Conservation (phyloP, 2,329 filamentous ascomycete genomes). For the Trichoderma asperellum region DNA sequence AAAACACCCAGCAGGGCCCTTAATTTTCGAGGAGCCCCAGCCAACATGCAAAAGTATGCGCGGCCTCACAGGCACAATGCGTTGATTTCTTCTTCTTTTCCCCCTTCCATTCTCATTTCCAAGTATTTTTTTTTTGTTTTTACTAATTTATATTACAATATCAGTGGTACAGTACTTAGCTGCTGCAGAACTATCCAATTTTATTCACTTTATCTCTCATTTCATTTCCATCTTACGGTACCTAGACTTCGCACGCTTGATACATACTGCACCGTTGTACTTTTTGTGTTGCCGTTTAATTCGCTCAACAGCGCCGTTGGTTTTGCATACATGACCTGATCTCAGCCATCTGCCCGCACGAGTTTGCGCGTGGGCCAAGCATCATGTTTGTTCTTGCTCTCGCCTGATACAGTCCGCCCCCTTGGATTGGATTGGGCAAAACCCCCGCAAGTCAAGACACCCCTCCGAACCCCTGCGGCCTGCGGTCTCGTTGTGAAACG, state of each 20-base stretch:
- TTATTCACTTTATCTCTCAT: background rate
- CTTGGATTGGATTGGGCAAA: background rate
- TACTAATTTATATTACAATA: background rate
- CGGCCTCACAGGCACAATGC: background rate
- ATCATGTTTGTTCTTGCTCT: background rate
- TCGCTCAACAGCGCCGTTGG: constrained; percentile 9
- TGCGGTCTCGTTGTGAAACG: constrained; percentile 19
- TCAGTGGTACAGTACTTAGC: background rate
- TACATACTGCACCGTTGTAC: too few relatives aligned
- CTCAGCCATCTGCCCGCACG: background rate
- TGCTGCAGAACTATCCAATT: background rate
- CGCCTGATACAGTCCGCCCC: constrained; percentile 1
- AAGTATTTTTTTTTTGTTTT: background rate
- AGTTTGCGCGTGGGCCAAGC: background rate
- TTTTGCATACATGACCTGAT: constrained; percentile 8
- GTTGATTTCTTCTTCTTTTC: background rate
- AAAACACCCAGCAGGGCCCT: constrained; percentile 25
- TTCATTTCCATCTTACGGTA: background rate
- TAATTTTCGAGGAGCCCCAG: constrained; percentile 14
- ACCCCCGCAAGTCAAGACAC: constrained; percentile 2
- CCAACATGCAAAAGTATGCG: constrained; percentile 5
- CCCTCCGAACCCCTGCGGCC: background rate
- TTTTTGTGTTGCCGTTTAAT: background rate
- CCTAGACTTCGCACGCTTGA: background rate
- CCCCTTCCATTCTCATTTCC: too few relatives aligned